Evolutionary conservation across 2,329 filamentous ascomycete genomes (phyloP).

Genomic region (Fusarium pininemorale): DNA sequence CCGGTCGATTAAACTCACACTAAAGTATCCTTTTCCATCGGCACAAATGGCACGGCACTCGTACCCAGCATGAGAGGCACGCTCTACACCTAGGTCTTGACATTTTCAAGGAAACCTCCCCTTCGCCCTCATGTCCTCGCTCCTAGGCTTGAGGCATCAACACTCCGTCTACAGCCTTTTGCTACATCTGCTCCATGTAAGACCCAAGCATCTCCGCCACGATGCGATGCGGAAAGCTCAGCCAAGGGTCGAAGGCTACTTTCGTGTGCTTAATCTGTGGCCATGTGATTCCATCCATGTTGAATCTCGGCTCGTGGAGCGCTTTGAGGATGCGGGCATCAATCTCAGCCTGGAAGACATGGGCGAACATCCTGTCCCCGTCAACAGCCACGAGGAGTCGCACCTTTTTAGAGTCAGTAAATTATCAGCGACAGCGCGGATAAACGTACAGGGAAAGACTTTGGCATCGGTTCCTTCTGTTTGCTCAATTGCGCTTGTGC

Average conservation of each 20-base stretch:
- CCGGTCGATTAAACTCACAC: neutral
- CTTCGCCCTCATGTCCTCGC: neutral
- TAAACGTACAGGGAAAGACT: neutral
- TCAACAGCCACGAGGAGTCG: neutral
- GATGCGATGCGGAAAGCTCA: neutral
- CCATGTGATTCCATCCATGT: neutral
- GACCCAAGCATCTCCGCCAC: neutral
- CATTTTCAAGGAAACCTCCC: rapidly evolving
- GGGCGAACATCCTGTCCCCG: neutral
- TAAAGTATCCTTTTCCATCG: neutral
- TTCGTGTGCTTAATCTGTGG: neutral
- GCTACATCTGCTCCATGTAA: no score
- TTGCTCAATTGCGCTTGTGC: neutral
- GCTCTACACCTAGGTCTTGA: neutral
- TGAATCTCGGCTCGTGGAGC: neutral
- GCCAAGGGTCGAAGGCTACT: neutral
- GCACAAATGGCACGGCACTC: neutral
- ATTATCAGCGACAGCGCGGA: no score
- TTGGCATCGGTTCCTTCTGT: neutral
- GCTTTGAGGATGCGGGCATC: neutral
- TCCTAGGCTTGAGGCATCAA: neutral
- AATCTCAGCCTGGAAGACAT: neutral
- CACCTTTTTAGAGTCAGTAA: neutral
- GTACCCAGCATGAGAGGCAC: neutral
- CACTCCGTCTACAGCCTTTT: neutral